These are phyloP conservation scores for Blepharisma japonicum DNA, from an alignment of 73 alveolate genomes.

Conservation along the genomic window DNA sequence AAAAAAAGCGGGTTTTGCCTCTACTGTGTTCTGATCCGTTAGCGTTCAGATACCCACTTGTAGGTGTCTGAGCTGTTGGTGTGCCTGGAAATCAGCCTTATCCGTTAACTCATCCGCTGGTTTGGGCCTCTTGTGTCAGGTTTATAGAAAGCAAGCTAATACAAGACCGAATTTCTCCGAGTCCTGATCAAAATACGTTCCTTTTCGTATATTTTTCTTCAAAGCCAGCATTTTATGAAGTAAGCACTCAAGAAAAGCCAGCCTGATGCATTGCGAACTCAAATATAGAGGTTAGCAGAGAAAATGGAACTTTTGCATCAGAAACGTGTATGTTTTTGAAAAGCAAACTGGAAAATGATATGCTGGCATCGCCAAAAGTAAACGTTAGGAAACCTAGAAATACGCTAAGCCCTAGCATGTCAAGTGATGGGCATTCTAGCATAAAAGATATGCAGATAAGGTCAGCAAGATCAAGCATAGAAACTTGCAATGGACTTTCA, in stretches of 20 bases:
- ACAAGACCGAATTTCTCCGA: conserved; percentile 31
- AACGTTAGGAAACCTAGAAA: too few species aligned
- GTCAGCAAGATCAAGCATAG: too few species aligned
- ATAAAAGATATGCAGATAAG: not conserved
- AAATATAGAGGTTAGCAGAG: not conserved
- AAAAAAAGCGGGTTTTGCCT: conserved; percentile 32
- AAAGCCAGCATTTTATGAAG: not conserved
- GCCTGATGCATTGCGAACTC: not conserved
- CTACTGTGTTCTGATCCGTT: conserved; percentile 28
- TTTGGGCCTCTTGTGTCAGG: conserved; percentile 36
- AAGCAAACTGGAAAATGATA: too few species aligned
- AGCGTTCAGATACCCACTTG: conserved; percentile 32
- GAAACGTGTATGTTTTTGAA: too few species aligned
- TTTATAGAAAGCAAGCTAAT: conserved; percentile 6
- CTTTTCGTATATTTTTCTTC: conserved; percentile 12
- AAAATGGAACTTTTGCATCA: too few species aligned
- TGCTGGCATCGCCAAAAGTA: too few species aligned
- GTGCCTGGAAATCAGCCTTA: conserved; percentile 12
- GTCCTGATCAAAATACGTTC: conserved; percentile 7
- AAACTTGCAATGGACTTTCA: not conserved
- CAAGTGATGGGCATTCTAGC: not conserved
- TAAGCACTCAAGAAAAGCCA: not conserved
- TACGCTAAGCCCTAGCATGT: too few species aligned
- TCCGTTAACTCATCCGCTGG: conserved; percentile 28
- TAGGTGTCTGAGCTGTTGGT: conserved; percentile 33